Evolutionary conservation across 2,329 filamentous ascomycete species (phyloP).

Genomic region (Ceratocystis cacaofunesta): DNA sequence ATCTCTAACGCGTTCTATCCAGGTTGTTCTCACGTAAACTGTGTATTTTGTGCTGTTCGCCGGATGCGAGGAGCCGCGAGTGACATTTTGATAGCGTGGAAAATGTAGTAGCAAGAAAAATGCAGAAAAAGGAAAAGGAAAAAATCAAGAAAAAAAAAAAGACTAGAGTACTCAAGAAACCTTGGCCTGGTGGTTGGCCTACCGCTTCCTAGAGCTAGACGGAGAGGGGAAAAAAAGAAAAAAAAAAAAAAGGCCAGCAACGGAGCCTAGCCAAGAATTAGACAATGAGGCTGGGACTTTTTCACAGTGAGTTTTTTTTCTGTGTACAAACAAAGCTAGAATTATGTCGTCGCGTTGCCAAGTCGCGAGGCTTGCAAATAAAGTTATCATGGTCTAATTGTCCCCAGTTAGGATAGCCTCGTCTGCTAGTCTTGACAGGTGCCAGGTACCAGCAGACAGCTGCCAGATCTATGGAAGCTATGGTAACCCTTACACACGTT

Average conservation of each 20-base stretch:
- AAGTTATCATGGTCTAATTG: not conserved
- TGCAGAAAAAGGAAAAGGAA: not conserved
- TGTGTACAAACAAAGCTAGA: not conserved
- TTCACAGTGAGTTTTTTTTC: not conserved
- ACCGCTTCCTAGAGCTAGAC: not conserved
- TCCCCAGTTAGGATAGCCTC: not conserved
- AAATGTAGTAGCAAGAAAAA: not conserved
- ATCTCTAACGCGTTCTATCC: not conserved
- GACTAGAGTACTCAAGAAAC: not conserved
- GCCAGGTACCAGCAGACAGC: not conserved
- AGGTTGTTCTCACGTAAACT: constrained; percentile 30
- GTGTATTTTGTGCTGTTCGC: constrained; percentile 34
- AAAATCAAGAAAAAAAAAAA: too few species aligned
- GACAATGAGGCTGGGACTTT: not conserved
- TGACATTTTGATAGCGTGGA: constrained; percentile 23
- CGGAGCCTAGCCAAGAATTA: not conserved
- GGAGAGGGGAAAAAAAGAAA: not conserved
- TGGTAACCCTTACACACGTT: too few species aligned
- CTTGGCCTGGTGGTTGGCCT: not conserved
- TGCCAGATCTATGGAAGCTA: not conserved
- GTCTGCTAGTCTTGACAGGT: not conserved
- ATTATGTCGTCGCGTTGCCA: not conserved
- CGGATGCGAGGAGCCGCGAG: constrained; percentile 28
- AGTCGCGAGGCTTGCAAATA: not conserved
- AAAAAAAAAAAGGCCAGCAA: not conserved